Evolutionary conservation across 1,139 yeast species (phyloP), one percentile per base, ranked within the genome.

Genomic region (Tardiomyces digboiensis): DNA sequence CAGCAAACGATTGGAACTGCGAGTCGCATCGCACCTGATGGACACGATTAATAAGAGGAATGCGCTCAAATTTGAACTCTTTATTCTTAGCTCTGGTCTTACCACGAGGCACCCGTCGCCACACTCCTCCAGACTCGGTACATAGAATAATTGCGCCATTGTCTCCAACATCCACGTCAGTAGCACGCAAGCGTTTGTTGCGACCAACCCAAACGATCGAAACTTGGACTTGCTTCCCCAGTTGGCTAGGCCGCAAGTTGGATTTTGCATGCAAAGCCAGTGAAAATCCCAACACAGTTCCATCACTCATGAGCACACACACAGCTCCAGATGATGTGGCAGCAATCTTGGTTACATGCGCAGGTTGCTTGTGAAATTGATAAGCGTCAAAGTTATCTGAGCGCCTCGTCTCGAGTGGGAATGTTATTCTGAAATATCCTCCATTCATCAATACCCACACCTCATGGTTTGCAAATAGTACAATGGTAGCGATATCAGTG

Each of bases 81-180:
- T 52, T 57, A 41, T 44, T 46, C 5, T 49, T 46, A n/a, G 40
- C 44, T 8, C 52, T 52, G 22, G 42, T 47, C 33, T 48, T 44
- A 18, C 42, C 43, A 1, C 57, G 65, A 64, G 47, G 59, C 72
- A 54, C 58, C 68, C 58, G 67, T 60, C 51, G 47, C 60, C 61
- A 85, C 0, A 77, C 84, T 10, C 80, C 71, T 0, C 95, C 95
- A 45, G 78, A 76, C 33, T 70, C 62, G 0, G 93, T 82, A 50
- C 85, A 76, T 1, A 87, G 60, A 1, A 86, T 67, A 1, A 85
- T 61, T 0, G 86, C 77, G 0, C 94, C 95, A 55, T 82, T 86
- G 21, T 65, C 68, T 1, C 84, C 75, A 39, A 82, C 72, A 57
- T 80, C 91, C 37, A 83, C 74, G 61, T 85, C 94, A 2, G 70